Conservation (phyloP, 441 rosid genomes). For the Kokia cookei region DNA sequence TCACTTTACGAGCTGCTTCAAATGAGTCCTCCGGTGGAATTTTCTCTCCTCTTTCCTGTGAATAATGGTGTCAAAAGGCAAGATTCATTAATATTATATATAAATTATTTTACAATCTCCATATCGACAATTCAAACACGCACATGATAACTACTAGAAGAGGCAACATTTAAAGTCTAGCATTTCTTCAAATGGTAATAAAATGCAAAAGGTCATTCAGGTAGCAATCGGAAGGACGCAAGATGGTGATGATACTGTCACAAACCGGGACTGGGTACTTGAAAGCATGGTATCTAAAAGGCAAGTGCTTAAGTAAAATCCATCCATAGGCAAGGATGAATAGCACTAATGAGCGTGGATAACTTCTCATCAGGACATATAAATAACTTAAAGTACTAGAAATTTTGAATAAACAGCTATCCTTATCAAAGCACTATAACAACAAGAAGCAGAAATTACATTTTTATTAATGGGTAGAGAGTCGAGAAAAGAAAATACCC, state of each 20-base stretch:
- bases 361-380: background rate
- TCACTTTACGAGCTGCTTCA: conserved; percentile 92
- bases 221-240: background rate
- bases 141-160: background rate
- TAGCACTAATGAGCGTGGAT: background rate
- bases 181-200: background rate
- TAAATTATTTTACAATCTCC: background rate
- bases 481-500: conserved; percentile 40
- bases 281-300: background rate
- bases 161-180: background rate
- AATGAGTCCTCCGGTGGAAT: conserved; percentile 97
- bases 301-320: background rate
- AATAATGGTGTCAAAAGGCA: conserved; percentile 18
- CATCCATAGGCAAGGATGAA: background rate
- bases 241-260: background rate
- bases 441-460: background rate
- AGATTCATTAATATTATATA: conserved; percentile 2
- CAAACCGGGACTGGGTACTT: background rate
- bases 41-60: conserved; percentile 98
- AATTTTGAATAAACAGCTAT: background rate
- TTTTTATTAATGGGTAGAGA: background rate
- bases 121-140: background rate
- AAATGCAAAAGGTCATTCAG: background rate
- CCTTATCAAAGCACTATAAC: background rate
- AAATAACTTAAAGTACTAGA: background rate